These are phyloP conservation scores for Hypoxylon sp. DNA, from an alignment of 2,329 filamentous ascomycete genomes.

Conservation along the genomic window DNA sequence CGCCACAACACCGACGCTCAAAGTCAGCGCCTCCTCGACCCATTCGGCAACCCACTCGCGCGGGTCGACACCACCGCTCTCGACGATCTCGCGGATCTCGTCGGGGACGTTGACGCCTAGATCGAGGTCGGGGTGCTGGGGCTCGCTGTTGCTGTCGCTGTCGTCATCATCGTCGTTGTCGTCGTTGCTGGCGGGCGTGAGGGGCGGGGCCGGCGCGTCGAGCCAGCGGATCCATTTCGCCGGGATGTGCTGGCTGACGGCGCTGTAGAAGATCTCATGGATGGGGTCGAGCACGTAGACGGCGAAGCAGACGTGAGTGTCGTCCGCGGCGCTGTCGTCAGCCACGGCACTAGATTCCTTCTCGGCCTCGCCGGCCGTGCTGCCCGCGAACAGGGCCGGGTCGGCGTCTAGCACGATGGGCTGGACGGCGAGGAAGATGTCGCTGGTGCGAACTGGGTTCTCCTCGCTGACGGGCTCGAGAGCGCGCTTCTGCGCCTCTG, in stretches of 20 bases:
- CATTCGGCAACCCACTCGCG: constrained; percentile 98
- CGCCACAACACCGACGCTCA: constrained; percentile 85
- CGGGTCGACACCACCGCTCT: constrained; percentile 80
- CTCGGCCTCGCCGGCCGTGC: constrained; percentile 61
- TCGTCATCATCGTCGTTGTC: constrained; percentile 44
- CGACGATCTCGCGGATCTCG: constrained; percentile 87
- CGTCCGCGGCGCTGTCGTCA: constrained; percentile 58
- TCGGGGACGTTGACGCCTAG: constrained; percentile 67
- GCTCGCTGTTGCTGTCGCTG: constrained; percentile 31
- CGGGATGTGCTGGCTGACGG: constrained; percentile 84
- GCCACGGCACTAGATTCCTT: constrained; percentile 62
- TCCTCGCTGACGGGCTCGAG: constrained; percentile 80
- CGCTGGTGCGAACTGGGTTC: constrained; percentile 90
- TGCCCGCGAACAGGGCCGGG: constrained; percentile 72
- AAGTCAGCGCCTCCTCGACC: constrained; percentile 85
- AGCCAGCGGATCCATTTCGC: constrained; percentile 91
- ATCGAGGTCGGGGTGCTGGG: neutral
- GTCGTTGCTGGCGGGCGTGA: constrained; percentile 59
- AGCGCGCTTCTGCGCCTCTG: constrained; percentile 80
- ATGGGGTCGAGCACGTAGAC: constrained; percentile 87
- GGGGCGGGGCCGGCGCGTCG: constrained; percentile 72
- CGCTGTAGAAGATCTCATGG: constrained; percentile 86
- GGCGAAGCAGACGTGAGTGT: constrained; percentile 76
- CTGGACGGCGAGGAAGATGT: constrained; percentile 96
- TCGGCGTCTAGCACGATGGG: constrained; percentile 75